Evolutionary conservation across 768 basidiomycete species (phyloP), one percentile per base, ranked within the genome.

Genomic region (Podaxis pistillaris): DNA sequence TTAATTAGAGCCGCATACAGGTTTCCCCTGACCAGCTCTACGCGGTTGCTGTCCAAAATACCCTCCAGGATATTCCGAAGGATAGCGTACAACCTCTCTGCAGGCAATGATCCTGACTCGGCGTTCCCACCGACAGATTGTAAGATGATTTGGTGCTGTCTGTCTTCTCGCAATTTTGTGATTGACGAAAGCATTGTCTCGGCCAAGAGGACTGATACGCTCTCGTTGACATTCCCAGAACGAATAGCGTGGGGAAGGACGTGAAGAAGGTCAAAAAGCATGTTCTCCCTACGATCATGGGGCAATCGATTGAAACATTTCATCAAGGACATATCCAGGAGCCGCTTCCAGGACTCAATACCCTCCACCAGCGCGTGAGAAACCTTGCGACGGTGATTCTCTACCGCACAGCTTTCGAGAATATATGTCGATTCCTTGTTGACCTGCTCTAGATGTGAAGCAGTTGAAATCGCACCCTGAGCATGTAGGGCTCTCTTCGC

Each of bases 1-100:
- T 96, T 96, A 75, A 93, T 86, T 62, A 98, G 78, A 4, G 92
- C 80, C 3, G 94, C 93, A 72, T 96, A 98, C n/a, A 98, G 79
- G 71, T 98, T 98, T 6, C 96, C 96, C 26, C 96, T 89, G 17
- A 95, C 90, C 56, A 93, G 80, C 70, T 96, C 94, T 28, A 90
- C 83, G 12, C 87, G 88, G 63, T 89, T 91, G 63, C 83, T 88
- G 64, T 90, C 87, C 62, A 89, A 69, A 60, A 95, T 83, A 53
- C 88, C 89, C 57, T 93, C 87, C 58, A 97, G 72, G 30, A 94
- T 79, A 65, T 81, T 85, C 49, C 88, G 86, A 11, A 98, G 80
- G 49, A 96, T 85, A 1, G 84, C 76, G 64, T 86, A 86, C 12
- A 98, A 76, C 38, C 93, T 82, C 68, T 97, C 95, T 0, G 87